A percentile compares a stretch with the other conserved stretches of the same genome.
Conservation (phyloP, 2,329 filamentous ascomycete species). For the Cercospora sojina region DNA sequence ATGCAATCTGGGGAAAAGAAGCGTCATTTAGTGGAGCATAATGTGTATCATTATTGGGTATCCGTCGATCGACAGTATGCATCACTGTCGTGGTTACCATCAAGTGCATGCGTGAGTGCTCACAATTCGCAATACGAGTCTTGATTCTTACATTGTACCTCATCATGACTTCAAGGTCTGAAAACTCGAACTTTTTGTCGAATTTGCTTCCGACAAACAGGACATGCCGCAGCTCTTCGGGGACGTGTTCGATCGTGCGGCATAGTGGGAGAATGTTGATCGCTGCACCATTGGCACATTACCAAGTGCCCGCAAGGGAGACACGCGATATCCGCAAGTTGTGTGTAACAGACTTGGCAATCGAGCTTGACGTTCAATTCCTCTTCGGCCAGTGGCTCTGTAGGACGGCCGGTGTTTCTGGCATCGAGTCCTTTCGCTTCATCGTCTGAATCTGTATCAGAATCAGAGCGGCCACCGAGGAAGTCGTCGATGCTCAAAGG, state of each 20-base stretch:
- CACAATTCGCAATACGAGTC: background rate
- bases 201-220: slow-evolving; percentile 48
- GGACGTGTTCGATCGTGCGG: slow-evolving; percentile 44
- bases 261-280: slow-evolving; percentile 49
- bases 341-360: slow-evolving; percentile 55
- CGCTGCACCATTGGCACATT: slow-evolving; percentile 57
- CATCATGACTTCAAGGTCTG: slow-evolving; percentile 21
- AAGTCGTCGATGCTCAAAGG: slow-evolving; percentile 13
- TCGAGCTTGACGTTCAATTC: slow-evolving; percentile 53
- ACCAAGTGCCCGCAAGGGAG: slow-evolving; percentile 57
- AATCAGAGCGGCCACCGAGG: slow-evolving; percentile 16
- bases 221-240: slow-evolving; percentile 42
- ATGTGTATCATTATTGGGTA: background rate
- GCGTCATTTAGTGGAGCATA: background rate
- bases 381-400: slow-evolving; percentile 47
- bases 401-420: slow-evolving; percentile 47
- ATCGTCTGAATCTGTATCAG: slow-evolving; percentile 29
- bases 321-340: slow-evolving; percentile 53
- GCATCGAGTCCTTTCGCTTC: slow-evolving; percentile 45
- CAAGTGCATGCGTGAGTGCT: background rate
- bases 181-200: slow-evolving; percentile 45
- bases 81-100: background rate
- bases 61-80: background rate
- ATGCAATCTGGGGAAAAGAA: background rate
- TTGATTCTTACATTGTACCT: background rate